Evolutionary conservation across 768 basidiomycete genomes (phyloP).

Genomic region (Tylopilus cervinicoccineus): DNA sequence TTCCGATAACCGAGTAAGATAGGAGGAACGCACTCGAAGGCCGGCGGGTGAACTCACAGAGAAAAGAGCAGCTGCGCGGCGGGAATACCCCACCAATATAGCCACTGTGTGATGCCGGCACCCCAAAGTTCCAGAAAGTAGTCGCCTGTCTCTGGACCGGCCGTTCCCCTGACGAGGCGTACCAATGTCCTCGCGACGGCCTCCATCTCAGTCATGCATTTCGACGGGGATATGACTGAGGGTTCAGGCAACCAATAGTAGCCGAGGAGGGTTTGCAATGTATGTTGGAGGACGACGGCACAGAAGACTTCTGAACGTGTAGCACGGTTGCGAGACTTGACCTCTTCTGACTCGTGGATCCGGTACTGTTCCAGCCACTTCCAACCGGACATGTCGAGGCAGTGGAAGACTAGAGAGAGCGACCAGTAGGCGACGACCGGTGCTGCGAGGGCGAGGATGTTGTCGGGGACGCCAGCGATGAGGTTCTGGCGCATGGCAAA

Average conservation of each 20-base stretch:
- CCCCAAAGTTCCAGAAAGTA: slow-evolving; percentile 36
- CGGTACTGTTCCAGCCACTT: slow-evolving; percentile 78
- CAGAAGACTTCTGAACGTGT: slow-evolving; percentile 66
- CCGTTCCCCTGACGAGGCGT: slow-evolving; percentile 31
- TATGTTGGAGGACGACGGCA: slow-evolving; percentile 85
- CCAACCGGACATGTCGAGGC: slow-evolving; percentile 74
- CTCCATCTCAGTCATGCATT: slow-evolving; percentile 44
- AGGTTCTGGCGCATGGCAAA: slow-evolving; percentile 43
- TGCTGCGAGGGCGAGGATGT: slow-evolving; percentile 61
- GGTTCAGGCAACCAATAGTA: slow-evolving; percentile 56
- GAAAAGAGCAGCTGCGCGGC: slow-evolving; percentile 66
- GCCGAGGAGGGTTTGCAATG: slow-evolving; percentile 77
- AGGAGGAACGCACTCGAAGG: not conserved
- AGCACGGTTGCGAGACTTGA: slow-evolving; percentile 69
- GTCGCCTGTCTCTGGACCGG: slow-evolving; percentile 41
- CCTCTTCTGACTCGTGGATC: slow-evolving; percentile 85
- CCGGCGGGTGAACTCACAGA: slow-evolving; percentile 57
- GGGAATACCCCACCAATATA: slow-evolving; percentile 96
- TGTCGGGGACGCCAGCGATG: slow-evolving; percentile 63
- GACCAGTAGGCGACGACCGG: slow-evolving; percentile 87
- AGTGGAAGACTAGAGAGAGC: slow-evolving; percentile 74
- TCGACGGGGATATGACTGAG: slow-evolving; percentile 25
- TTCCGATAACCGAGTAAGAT: not conserved
- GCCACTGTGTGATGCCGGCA: slow-evolving; percentile 48
- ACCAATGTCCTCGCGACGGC: slow-evolving; percentile 39